Evolutionary conservation across 2,329 filamentous ascomycete genomes (phyloP), one percentile per base, ranked within the genome.

Genomic region (Neophaeococcomyces aloes): DNA sequence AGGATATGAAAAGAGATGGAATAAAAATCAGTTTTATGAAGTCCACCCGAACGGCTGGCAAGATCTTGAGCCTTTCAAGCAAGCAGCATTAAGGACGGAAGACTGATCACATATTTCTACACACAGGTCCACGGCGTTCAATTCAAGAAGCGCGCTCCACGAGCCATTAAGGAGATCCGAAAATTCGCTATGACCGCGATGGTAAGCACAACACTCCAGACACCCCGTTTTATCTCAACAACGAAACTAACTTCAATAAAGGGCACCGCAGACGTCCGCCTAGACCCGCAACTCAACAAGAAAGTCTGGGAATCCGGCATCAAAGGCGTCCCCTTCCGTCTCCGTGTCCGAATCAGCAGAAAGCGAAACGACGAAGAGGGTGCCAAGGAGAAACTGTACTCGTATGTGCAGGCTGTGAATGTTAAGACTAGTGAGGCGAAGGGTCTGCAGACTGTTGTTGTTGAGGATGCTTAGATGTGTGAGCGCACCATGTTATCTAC

Each of bases 321-420:
- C 78, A 98, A 96, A 85, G 93, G 91, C 65, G 88, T 95, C 59
- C 86, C 89, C 59, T 96, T 83, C 84, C 83, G 93, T 72, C 78
- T 98, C 62, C 89, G 91, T 65, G 81, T 98, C 66, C 87, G 93
- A 74, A 95, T 98, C 75, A 94, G 87, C 67, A 86, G 91, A 74
- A 93, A 94, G 82, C 86, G 91, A 81, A 98, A 98, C 76, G 91
- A 98, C 71, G 91, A 96, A 79, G 91, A 98, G 76, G 86, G 86
- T 64, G 91, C 93, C 69, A 94, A 94, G 79, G 86, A 98, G 81
- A 94, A 93, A 80, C 82, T 98, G 58, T 98, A 96, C 83, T 91
- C 84, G 71, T 95, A 94, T 75, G 91, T 98, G 61, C 89, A 98
- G 81, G 91, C 91, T 61, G 91, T 98, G 69, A 95, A 95, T 73